Evolutionary conservation across 257 asterid species (phyloP), one percentile per base, ranked within the genome.

Genomic region (Mitragyna speciosa): DNA sequence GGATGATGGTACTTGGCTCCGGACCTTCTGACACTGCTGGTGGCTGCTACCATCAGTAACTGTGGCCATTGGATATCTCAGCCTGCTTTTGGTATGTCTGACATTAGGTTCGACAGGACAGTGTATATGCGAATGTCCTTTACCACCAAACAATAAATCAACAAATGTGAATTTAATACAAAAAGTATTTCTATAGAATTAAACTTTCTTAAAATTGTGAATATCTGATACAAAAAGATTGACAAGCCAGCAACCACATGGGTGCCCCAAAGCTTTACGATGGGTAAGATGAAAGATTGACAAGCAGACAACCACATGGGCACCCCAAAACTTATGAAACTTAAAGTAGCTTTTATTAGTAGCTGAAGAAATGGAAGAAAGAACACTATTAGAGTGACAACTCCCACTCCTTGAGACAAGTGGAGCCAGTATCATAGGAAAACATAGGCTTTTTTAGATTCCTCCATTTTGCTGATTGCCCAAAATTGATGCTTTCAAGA

Each of bases 51-150:
- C 52, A 63, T 61, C 49, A 49, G 67, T 54, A 47, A 26, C 73
- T n/a, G 69, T 19, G 28, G 69, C 70, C 31, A 26, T 16, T 12
- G 75, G 59, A 66, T 80, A 28, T 48, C 65, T 78, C 5, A 43
- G 75, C 58, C 66, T 65, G 68, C 75, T 12, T 54, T 64, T 73
- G 11, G 73, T 52, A 52, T 8, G 73, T 49, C 79, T 73, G 71
- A 48, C 19, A 15, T 56, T 52, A 73, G 79, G 33, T 74, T 65
- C 83, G 43, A 73, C 10, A 49, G 79, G 79, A 26, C 68, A 36
- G 79, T 64, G 64, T 75, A 65, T 19, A 73, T 73, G 79, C 12
- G 43, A 58, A 33, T 73, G 73, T 22, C 52, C 78, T 79, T 66
- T 31, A 67, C 54, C 45, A 80, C 36, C 66, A 68, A 73, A 64